Evolutionary conservation across 2,329 filamentous ascomycete species (phyloP), one percentile per base, ranked within the genome.

Genomic region (Magnaporthiopsis poae): DNA sequence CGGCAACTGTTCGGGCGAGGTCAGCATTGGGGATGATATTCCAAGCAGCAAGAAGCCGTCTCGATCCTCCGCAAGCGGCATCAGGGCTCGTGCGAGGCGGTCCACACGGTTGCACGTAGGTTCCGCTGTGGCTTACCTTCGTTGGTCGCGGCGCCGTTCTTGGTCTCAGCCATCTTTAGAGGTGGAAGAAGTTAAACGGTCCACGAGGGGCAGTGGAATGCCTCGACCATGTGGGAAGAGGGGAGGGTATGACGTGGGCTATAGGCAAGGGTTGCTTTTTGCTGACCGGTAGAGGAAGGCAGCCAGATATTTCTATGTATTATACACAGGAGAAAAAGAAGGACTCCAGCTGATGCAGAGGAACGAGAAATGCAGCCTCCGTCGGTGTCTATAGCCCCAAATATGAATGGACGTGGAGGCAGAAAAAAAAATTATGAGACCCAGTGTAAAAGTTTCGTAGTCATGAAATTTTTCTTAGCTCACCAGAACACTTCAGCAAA

Each of bases 381-480:
- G 46, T 25, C 7, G 46, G 46, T 56, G 21, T 52, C 21, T 56
- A 56, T 56, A n/a, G 46, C 46, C n/a, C 46, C 46, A 56, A 25
- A 25, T 25, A 56, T n/a, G 46, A n/a, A 56, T 56, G 46, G 46
- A 56, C 18, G 46, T 11, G 46, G 46, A 56, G 18, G 46, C n/a
- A 61, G 46, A 65, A 62, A 62, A 62, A 62, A 33, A 65, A 64
- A 56, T 64, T 59, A n/a, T 52, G 13, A 56, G 46, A 56, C 46
- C 46, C 46, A 56, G 46, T 56, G 46, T 56, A 56, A 56, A 56
- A 56, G 46, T 56, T 56, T 56, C 56, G 46, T 46, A 64, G 63
- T 64, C 63, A 64, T 64, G 63, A 64, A 64, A 64, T 64, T 64
- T 64, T 64, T 64, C 63, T 60, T 46, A 46, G 35, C 36, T n/a